A percentile compares a stretch with the other conserved stretches of the same genome.
Conservation (phyloP, 106 monocot genomes). For the Dactylorhiza incarnata region DNA sequence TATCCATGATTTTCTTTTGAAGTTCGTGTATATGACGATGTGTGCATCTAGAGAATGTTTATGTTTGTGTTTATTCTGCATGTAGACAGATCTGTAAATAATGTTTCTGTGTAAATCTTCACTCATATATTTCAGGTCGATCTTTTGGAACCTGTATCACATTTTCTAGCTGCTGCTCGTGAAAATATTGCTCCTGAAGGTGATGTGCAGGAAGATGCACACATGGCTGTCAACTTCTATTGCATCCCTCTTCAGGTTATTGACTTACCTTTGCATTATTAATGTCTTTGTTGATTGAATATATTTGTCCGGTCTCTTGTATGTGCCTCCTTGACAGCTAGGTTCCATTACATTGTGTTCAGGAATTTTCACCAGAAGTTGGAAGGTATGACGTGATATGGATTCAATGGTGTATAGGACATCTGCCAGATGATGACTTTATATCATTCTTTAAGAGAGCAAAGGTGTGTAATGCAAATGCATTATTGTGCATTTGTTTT, state of each 20-base stretch:
- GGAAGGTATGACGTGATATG: slow-evolving; percentile 98
- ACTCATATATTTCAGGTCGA: slow-evolving; percentile 60
- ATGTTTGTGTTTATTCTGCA: not conserved
- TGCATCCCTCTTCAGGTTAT: slow-evolving; percentile 87
- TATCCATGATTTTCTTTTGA: not conserved
- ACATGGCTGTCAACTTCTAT: slow-evolving; percentile 78
- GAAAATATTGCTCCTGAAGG: slow-evolving; percentile 46
- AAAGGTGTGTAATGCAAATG: slow-evolving; percentile 38
- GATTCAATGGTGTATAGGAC: slow-evolving; percentile 98
- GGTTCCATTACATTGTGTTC: not conserved
- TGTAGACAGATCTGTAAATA: not conserved
- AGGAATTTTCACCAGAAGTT: slow-evolving; percentile 88
- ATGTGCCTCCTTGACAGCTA: not conserved
- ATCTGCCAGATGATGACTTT: slow-evolving; percentile 93
- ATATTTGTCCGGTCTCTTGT: not conserved
- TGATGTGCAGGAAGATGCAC: slow-evolving; percentile 23
- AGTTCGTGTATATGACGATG: not conserved
- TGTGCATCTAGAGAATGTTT: not conserved
- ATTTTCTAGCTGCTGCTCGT: slow-evolving; percentile 83
- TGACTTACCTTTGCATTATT: not conserved
- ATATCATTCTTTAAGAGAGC: slow-evolving; percentile 88
- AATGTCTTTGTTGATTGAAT: not conserved
- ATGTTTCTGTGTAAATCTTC: not conserved
- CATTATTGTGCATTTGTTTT: not conserved
- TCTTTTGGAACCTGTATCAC: slow-evolving; percentile 89